Percentiles rank a stretch among this genome's conserved stretches.
Evolutionary conservation across 2,329 filamentous ascomycete genomes (phyloP).

Genomic region (Phaeomoniella chlamydospora): DNA sequence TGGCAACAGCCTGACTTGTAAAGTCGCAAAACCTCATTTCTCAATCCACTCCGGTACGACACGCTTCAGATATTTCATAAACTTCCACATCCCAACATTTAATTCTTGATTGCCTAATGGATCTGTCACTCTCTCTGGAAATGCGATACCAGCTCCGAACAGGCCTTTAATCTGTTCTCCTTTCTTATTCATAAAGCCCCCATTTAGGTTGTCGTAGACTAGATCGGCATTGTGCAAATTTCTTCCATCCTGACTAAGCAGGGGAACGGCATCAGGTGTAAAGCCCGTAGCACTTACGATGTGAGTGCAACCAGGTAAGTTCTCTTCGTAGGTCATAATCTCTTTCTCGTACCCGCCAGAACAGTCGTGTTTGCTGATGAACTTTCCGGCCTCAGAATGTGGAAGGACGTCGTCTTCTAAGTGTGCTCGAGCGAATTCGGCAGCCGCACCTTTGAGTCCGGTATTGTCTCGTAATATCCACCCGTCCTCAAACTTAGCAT

Average conservation of each 20-base stretch:
- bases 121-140: conserved; percentile 45
- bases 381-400: conserved; percentile 28
- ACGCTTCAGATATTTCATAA: conserved; percentile 47
- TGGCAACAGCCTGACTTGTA: too few relatives aligned
- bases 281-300: conserved; percentile 48
- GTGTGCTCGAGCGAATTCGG: conserved; percentile 43
- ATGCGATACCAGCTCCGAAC: conserved; percentile 50
- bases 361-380: conserved; percentile 33
- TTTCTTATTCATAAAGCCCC: conserved; percentile 31
- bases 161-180: conserved; percentile 33
- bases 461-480: conserved; percentile 54
- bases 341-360: conserved; percentile 24
- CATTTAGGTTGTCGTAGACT: conserved; percentile 20
- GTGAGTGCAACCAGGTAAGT: conserved; percentile 34
- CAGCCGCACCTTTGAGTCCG: conserved; percentile 47
- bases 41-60: conserved; percentile 38
- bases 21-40: too few relatives aligned
- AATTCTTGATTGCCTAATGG: conserved; percentile 46
- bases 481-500: conserved; percentile 46
- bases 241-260: conserved; percentile 21
- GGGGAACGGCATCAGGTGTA: conserved; percentile 33
- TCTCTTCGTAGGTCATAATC: conserved; percentile 28
- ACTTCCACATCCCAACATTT: conserved; percentile 51
- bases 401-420: conserved; percentile 38
- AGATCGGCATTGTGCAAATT: conserved; percentile 15